These are phyloP conservation scores for Physaria fendleri DNA, from an alignment of 345 rosid species.

Conservation along the genomic window DNA sequence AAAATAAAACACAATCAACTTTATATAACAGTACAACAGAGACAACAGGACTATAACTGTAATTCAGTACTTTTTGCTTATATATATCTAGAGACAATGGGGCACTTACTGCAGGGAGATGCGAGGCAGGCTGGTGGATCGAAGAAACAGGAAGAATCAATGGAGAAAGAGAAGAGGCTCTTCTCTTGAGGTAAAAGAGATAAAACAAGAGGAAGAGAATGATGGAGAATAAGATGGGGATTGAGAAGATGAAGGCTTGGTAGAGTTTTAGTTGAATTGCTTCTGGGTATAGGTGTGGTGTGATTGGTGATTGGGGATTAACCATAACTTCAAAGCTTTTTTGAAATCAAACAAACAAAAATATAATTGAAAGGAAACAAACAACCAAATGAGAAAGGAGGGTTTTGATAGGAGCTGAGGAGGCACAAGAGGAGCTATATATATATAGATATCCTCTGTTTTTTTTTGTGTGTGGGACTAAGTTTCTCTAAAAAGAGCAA, in stretches of 20 bases:
- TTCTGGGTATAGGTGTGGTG: conserved; percentile 75
- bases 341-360: conserved; percentile 7
- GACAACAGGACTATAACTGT: neutral
- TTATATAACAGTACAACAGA: neutral
- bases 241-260: conserved; percentile 95
- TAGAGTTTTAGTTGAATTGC: conserved; percentile 86
- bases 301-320: conserved; percentile 46
- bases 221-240: conserved; percentile 86
- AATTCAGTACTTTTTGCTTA: neutral
- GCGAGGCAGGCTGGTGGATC: conserved; percentile 32
- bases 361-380: neutral
- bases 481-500: neutral
- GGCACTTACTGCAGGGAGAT: conserved; percentile 43
- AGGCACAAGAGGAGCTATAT: conserved; percentile 22
- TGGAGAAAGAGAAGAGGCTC: conserved; percentile 48
- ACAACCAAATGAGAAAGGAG: conserved; percentile 17
- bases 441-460: conserved; percentile 22
- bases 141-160: conserved; percentile 44
- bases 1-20: conserved; percentile 7
- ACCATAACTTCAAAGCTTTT: conserved; percentile 41
- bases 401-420: conserved; percentile 13
- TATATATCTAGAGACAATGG: neutral
- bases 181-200: conserved; percentile 91
- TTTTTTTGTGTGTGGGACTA: neutral
- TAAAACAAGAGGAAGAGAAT: conserved; percentile 84